These are phyloP conservation scores for Pittosporum tobira DNA, from an alignment of 129 eudicot genomes.

Conservation along the genomic window DNA sequence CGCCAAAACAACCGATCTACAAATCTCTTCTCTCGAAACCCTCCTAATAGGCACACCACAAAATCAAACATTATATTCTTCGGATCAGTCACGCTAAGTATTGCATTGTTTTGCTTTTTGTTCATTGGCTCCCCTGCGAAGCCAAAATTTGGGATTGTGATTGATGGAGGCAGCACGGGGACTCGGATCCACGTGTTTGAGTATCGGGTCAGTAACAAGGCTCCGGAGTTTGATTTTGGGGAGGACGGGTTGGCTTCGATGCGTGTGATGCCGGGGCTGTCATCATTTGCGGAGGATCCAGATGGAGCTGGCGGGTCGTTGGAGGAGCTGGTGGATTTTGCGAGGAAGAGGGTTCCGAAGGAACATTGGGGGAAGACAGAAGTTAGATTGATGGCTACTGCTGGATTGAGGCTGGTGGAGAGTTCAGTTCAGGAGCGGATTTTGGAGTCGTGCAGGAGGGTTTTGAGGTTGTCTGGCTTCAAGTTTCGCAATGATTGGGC, in stretches of 20 bases:
- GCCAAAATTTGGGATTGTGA: conserved; percentile 40
- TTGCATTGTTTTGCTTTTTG: conserved; percentile 26
- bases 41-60: conserved; percentile 10
- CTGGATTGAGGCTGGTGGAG: conserved; percentile 76
- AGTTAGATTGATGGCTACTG: conserved; percentile 82
- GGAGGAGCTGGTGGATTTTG: conserved; percentile 65
- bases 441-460: conserved; percentile 58
- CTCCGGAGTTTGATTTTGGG: conserved; percentile 48
- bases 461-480: conserved; percentile 61
- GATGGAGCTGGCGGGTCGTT: conserved; percentile 51
- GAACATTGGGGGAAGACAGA: conserved; percentile 57
- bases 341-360: conserved; percentile 57
- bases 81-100: conserved; percentile 17
- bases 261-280: conserved; percentile 84
- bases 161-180: conserved; percentile 95
- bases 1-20: conserved; percentile 45
- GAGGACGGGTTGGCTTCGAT: conserved; percentile 49
- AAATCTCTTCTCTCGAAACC: conserved; percentile 39
- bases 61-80: conserved; percentile 24
- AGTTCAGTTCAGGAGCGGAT: conserved; percentile 46
- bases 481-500: conserved; percentile 70
- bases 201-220: conserved; percentile 34
- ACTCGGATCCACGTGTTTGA: conserved; percentile 69
- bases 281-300: conserved; percentile 58
- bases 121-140: conserved; percentile 15